Conservation (phyloP, 2,329 filamentous ascomycete species). For the Orbilia ellipsospora region DNA sequence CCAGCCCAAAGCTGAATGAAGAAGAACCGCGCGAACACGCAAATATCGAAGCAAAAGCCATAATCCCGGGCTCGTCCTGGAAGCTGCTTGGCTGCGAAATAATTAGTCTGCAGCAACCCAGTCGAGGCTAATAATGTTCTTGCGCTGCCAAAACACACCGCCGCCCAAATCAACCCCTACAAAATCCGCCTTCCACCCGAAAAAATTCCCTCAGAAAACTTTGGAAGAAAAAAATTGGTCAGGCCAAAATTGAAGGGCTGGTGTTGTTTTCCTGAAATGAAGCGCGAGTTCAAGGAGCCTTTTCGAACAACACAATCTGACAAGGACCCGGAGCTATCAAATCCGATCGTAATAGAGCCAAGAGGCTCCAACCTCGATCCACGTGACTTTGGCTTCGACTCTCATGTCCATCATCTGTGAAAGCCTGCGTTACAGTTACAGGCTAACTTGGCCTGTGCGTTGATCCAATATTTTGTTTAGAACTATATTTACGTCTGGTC, state of each 20-base stretch:
- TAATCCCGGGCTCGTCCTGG: too few species aligned
- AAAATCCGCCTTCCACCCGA: slow-evolving; percentile 43
- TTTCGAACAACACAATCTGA: slow-evolving; percentile 9
- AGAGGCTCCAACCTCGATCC: background rate
- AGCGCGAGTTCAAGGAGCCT: background rate
- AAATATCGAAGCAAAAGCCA: slow-evolving; percentile 14
- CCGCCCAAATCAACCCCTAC: slow-evolving; percentile 49
- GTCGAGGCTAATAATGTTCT: slow-evolving; percentile 11
- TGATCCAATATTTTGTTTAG: slow-evolving; percentile 14
- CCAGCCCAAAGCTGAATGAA: background rate
- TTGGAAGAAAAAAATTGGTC: background rate
- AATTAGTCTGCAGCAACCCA: too few species aligned
- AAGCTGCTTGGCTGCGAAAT: too few species aligned
- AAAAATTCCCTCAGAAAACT: slow-evolving; percentile 47
- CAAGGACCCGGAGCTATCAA: slow-evolving; percentile 15
- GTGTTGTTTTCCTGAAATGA: slow-evolving; percentile 2
- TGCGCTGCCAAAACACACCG: slow-evolving; percentile 8
- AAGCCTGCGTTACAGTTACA: too few species aligned
- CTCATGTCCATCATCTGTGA: too few species aligned
- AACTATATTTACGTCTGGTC: too few species aligned
- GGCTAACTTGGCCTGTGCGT: too few species aligned
- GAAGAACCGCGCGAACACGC: slow-evolving; percentile 13
- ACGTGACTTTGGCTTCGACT: slow-evolving; percentile 1
- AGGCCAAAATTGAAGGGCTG: background rate
- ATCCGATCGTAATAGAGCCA: background rate